Percentiles rank a stretch among this genome's conserved stretches.
phyloP scores from a whole-genome alignment of 176 grass and related monocot genomes.

The Triticum dicoccoides region DNA sequence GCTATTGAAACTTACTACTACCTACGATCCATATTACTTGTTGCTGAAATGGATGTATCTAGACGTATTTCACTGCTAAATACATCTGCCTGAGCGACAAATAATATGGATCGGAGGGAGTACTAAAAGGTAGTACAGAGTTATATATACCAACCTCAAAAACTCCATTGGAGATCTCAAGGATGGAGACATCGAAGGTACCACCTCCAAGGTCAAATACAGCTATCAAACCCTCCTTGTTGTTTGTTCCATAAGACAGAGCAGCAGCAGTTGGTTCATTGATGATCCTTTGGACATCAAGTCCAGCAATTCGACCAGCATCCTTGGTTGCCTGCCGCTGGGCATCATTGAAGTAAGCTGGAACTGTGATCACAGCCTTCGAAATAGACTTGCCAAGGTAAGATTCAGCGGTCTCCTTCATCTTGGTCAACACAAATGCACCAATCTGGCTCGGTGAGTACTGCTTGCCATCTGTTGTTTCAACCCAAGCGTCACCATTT shows the following conservation, averaged over 20 bases:
- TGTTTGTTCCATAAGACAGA: constrained; percentile 20
- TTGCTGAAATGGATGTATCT: no score
- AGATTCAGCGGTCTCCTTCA: constrained; percentile 17
- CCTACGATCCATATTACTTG: no score
- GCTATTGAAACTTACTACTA: background rate
- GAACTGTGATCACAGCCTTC: constrained; percentile 17
- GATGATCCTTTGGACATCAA: constrained; percentile 19
- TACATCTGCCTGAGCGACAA: no score
- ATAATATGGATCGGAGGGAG: no score
- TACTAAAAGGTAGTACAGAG: background rate
- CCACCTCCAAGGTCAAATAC: constrained; percentile 24
- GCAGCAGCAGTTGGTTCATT: constrained; percentile 17
- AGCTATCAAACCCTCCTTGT: constrained; percentile 23
- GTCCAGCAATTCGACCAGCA: constrained; percentile 16
- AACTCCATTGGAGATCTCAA: constrained; percentile 14
- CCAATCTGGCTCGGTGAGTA: constrained; percentile 11
- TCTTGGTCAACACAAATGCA: constrained; percentile 17
- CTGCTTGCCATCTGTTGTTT: constrained; percentile 21
- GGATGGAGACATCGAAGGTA: constrained; percentile 9
- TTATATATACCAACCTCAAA: background rate
- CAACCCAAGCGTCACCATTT: constrained; percentile 8
- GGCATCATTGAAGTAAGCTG: constrained; percentile 21
- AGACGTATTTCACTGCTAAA: no score
- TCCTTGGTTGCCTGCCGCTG: constrained; percentile 20
- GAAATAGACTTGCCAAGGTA: constrained; percentile 18